Evolutionary conservation across 2,329 filamentous ascomycete species (phyloP), one percentile per base, ranked within the genome.

Genomic region (Ambrosiella cleistominuta): DNA sequence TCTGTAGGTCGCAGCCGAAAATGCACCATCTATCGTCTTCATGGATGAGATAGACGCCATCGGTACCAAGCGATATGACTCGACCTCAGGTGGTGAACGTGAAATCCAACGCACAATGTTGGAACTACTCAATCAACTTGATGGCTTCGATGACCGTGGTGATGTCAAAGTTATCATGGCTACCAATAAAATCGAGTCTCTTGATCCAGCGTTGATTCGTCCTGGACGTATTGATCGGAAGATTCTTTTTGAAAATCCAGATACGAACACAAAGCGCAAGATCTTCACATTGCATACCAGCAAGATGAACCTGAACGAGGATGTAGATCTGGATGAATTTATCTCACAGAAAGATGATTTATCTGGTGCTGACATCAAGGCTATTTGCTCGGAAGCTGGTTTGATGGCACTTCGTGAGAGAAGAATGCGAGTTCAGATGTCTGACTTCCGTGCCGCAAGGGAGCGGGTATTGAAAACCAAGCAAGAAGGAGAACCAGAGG

Each of bases 141-240:
- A 98, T 69, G 93, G 93, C 66, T 98, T 98, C 73, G 93, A 98
- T 68, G 94, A 98, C 71, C 87, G 93, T 61, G 94, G 93, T 65
- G 93, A 98, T 68, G 91, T 98, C 72, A 98, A 98, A 77, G 93
- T 98, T 62, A 91, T 98, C 70, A 97, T 98, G 90, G 94, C 93
- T 11, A 98, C 93, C 64, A 98, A 98, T 82, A 98, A 98, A 81
- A 98, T 98, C 64, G 94, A 98, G 65, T 95, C 88, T 3, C 78
- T 98, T 36, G 94, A 98, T 68, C 93, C 93, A 58, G 93, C 93
- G 15, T 77, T 98, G 64, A 98, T 98, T 68, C 85, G 93, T 64
- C 93, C 93, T 50, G 93, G 93, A 63, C 90, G 93, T 78, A 98
- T 98, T 70, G 93, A 98, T 71, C 85, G 93, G 66, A 98, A 98